Evolutionary conservation across 2,329 filamentous ascomycete species (phyloP).

Genomic region (Trichoderma sp.): DNA sequence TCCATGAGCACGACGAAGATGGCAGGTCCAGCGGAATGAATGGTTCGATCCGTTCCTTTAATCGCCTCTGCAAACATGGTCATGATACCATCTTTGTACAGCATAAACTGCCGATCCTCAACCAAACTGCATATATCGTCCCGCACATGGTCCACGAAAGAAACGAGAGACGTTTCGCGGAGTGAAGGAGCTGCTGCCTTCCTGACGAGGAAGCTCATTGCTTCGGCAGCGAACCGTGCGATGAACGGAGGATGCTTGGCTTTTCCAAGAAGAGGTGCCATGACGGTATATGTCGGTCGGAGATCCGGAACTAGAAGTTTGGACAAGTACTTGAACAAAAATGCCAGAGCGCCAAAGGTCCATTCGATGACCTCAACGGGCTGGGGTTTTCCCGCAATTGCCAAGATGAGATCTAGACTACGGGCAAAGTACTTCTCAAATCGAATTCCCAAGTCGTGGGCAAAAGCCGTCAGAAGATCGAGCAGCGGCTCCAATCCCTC

Average conservation of each 20-base stretch:
- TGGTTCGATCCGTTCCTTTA: conserved; percentile 60
- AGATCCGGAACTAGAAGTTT: conserved; percentile 83
- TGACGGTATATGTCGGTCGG: conserved; percentile 77
- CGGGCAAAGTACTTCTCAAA: conserved; percentile 88
- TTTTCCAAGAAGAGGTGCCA: conserved; percentile 83
- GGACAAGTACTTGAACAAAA: conserved; percentile 96
- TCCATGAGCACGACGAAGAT: conserved; percentile 56
- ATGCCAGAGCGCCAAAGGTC: conserved; percentile 92
- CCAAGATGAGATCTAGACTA: conserved; percentile 73
- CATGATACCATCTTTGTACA: conserved; percentile 89
- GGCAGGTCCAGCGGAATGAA: conserved; percentile 61
- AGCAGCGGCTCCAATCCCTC: conserved; percentile 83
- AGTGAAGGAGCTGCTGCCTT: conserved; percentile 81
- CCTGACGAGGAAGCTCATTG: conserved; percentile 88
- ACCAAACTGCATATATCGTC: conserved; percentile 62
- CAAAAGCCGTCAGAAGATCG: conserved; percentile 86
- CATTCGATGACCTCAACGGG: conserved; percentile 93
- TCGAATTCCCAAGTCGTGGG: conserved; percentile 83
- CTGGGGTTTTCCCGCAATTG: conserved; percentile 74
- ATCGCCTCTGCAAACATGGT: conserved; percentile 84
- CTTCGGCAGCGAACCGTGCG: conserved; percentile 89
- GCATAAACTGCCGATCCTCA: conserved; percentile 59
- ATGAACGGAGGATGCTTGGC: conserved; percentile 82
- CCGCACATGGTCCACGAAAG: conserved; percentile 72
- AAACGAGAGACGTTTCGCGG: conserved; percentile 69